These are phyloP conservation scores for Penicillium manginii DNA, from an alignment of 495 filamentous ascomycete species.

Conservation along the genomic window DNA sequence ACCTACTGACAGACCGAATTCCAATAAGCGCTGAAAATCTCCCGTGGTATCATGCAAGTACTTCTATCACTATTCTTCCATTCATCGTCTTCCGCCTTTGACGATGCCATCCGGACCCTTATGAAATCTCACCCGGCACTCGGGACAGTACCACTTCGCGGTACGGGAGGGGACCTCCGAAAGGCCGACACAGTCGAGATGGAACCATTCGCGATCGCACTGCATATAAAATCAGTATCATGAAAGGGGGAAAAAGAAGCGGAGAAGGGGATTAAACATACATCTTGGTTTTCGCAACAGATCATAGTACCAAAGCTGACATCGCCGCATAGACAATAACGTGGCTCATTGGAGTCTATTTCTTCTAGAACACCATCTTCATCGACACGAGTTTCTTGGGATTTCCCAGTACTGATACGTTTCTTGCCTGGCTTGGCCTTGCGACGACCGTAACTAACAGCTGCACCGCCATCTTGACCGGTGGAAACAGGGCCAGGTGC, in stretches of 20 bases:
- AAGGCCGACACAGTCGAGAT: conserved; percentile 84
- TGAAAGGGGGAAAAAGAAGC: conserved; percentile 15
- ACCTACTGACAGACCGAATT: neutral
- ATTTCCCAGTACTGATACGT: conserved; percentile 45
- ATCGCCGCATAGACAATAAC: conserved; percentile 89
- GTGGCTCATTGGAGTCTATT: conserved; percentile 84
- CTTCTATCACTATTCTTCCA: conserved; percentile 8
- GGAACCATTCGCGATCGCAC: conserved; percentile 88
- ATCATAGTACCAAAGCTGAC: conserved; percentile 97
- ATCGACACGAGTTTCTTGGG: conserved; percentile 48
- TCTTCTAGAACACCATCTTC: conserved; percentile 62
- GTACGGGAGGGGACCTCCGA: conserved; percentile 73
- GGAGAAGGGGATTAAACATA: conserved; percentile 53
- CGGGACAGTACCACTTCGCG: conserved; percentile 94
- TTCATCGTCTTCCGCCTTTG: conserved; percentile 39
- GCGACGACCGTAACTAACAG: conserved; percentile 76
- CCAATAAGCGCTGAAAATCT: conserved; percentile 5
- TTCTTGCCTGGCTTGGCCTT: conserved; percentile 73
- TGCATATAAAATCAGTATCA: conserved; percentile 37
- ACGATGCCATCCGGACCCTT: conserved; percentile 52
- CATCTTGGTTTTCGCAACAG: conserved; percentile 86
- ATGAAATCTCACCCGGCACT: conserved; percentile 71
- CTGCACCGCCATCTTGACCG: conserved; percentile 71
- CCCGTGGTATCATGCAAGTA: conserved; percentile 39
- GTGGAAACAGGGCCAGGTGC: conserved; percentile 75